Evolutionary conservation across 768 basidiomycete genomes (phyloP).

Genomic region (Mycena olivaceomarginata): DNA sequence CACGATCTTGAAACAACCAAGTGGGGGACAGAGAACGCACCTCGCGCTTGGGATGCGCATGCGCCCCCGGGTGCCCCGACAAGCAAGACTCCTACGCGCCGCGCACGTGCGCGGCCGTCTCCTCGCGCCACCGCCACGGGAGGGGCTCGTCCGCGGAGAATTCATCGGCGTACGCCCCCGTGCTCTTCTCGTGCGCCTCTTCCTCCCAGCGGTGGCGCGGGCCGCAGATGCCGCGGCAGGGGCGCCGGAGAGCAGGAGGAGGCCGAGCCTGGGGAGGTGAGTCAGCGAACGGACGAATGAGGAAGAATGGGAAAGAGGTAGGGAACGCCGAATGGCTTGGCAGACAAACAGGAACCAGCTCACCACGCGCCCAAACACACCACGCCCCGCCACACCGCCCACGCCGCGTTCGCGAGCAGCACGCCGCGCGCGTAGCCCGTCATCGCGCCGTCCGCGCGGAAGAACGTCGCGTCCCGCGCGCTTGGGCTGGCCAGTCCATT

Average conservation of each 20-base stretch:
- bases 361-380: conserved; percentile 85
- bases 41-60: neutral
- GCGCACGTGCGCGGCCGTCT: conserved; percentile 81
- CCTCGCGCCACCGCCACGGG: conserved; percentile 88
- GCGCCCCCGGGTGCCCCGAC: too few species aligned
- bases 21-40: too few species aligned
- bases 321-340: too few species aligned
- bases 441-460: conserved; percentile 80
- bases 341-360: conserved; percentile 49
- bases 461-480: conserved; percentile 85
- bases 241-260: conserved; percentile 89
- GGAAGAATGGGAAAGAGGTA: too few species aligned
- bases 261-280: conserved; percentile 71
- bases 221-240: conserved; percentile 89
- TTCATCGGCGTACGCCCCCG: conserved; percentile 68
- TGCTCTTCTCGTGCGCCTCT: conserved; percentile 77
- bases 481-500: conserved; percentile 53
- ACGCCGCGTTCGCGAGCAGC: conserved; percentile 86
- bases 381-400: conserved; percentile 86
- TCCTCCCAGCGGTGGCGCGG: conserved; percentile 92
- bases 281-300: neutral
- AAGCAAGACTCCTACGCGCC: conserved; percentile 91
- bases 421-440: conserved; percentile 88
- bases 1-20: too few species aligned
- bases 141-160: conserved; percentile 70